Percentiles rank a stretch among this genome's conserved stretches.
Evolutionary conservation across 768 basidiomycete genomes (phyloP).

Genomic region (Macrolepiota dolichaula): DNA sequence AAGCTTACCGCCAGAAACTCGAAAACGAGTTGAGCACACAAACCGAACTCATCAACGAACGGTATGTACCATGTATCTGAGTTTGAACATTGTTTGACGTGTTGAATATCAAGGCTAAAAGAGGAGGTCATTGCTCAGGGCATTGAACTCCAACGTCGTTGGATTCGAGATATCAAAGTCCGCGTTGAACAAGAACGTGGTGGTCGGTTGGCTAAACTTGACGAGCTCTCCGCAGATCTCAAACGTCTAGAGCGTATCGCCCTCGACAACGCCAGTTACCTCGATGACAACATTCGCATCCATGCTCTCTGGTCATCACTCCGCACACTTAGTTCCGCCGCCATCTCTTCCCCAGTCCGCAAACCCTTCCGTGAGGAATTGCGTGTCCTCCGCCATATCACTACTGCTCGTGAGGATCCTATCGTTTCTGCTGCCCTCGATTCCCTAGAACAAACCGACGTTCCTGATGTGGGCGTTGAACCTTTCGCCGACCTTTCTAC

Average conservation of each 20-base stretch:
- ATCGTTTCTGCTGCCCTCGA: slow-evolving; percentile 65
- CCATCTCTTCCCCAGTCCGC: slow-evolving; percentile 62
- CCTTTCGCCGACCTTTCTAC: slow-evolving; percentile 84
- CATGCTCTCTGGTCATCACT: slow-evolving; percentile 93
- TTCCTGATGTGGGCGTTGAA: slow-evolving; percentile 80
- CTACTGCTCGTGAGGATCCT: slow-evolving; percentile 67
- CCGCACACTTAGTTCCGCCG: slow-evolving; percentile 68
- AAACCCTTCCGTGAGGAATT: slow-evolving; percentile 91
- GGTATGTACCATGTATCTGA: slow-evolving; percentile 44
- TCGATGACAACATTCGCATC: slow-evolving; percentile 90
- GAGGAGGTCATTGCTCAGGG: slow-evolving; percentile 96
- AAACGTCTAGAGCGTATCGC: slow-evolving; percentile 91
- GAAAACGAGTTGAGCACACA: slow-evolving; percentile 83
- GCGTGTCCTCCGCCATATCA: slow-evolving; percentile 71
- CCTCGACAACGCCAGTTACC: slow-evolving; percentile 84
- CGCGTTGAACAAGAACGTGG: slow-evolving; percentile 96
- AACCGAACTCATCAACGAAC: slow-evolving; percentile 91
- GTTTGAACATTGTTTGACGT: neutral
- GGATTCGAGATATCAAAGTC: slow-evolving; percentile 95
- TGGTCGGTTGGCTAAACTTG: slow-evolving; percentile 90
- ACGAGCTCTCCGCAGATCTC: slow-evolving; percentile 85
- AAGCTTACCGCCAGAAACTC: slow-evolving; percentile 82
- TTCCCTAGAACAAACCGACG: slow-evolving; percentile 63
- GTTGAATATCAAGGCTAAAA: slow-evolving; percentile 56
- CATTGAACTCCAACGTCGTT: slow-evolving; percentile 93